phyloP scores from a whole-genome alignment of 1,284 basidiomycete genomes.

The Pseudozyma pruni region DNA sequence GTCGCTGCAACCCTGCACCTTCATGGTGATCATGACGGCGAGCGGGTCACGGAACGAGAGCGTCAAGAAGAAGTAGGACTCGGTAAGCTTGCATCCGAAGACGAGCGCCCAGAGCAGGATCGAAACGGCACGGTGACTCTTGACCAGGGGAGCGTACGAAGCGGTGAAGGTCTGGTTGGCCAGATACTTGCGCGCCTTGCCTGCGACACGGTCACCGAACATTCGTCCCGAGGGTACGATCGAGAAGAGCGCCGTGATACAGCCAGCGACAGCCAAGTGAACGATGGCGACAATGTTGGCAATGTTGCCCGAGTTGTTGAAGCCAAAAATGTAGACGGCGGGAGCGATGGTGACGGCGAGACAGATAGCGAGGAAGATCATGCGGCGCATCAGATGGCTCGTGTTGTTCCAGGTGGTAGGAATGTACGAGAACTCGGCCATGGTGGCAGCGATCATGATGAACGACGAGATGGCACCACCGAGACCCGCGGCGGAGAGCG shows the following conservation, averaged over 20 bases:
- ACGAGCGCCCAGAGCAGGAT: constrained; percentile 65
- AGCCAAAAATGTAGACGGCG: constrained; percentile 65
- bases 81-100: constrained; percentile 68
- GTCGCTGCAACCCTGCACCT: constrained; percentile 65
- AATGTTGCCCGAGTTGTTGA: constrained; percentile 55
- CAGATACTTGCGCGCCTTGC: constrained; percentile 67
- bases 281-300: constrained; percentile 58
- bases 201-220: constrained; percentile 67
- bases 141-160: constrained; percentile 60
- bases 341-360: constrained; percentile 65
- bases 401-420: constrained; percentile 68
- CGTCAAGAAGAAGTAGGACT: constrained; percentile 68
- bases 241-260: constrained; percentile 65
- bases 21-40: constrained; percentile 66
- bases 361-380: constrained; percentile 65
- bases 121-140: constrained; percentile 59
- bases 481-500: constrained; percentile 63
- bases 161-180: constrained; percentile 68
- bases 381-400: constrained; percentile 63
- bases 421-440: constrained; percentile 66
- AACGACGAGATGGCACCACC: constrained; percentile 66
- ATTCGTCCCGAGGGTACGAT: constrained; percentile 64
- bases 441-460: constrained; percentile 66
- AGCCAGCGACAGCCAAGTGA: constrained; percentile 60
- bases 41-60: constrained; percentile 67